Conservation (phyloP, 2,329 filamentous ascomycete genomes). For the Sclerotinia sclerotiorum region DNA sequence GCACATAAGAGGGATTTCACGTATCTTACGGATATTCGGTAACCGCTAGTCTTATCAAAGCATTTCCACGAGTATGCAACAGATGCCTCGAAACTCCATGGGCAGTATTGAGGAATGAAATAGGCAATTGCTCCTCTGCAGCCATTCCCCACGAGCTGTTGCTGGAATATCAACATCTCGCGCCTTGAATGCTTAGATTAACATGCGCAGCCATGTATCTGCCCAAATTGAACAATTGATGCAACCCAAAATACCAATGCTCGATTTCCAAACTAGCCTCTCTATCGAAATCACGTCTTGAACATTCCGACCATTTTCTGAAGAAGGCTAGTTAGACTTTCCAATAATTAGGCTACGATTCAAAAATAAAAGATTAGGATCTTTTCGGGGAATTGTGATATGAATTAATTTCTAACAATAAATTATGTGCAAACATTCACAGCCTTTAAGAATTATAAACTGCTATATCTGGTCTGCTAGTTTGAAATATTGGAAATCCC, state of each 20-base stretch:
- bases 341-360: too few species aligned
- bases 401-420: too few species aligned
- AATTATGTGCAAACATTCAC: too few species aligned
- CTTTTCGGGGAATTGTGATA: too few species aligned
- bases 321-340: neutral
- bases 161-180: neutral
- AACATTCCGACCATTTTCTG: neutral
- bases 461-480: too few species aligned
- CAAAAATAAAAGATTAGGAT: too few species aligned
- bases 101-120: neutral
- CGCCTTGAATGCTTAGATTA: neutral
- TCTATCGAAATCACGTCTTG: neutral
- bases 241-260: neutral
- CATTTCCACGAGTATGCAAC: neutral
- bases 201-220: neutral
- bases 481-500: too few species aligned
- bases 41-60: too few species aligned
- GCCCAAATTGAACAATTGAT: neutral
- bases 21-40: neutral
- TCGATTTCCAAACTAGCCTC: neutral
- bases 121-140: neutral
- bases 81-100: neutral
- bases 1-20: neutral
- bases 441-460: too few species aligned
- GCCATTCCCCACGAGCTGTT: neutral